These are phyloP conservation scores for Pythium sp. DNA, from an alignment of 352 stramenopile genomes.

Conservation along the genomic window DNA sequence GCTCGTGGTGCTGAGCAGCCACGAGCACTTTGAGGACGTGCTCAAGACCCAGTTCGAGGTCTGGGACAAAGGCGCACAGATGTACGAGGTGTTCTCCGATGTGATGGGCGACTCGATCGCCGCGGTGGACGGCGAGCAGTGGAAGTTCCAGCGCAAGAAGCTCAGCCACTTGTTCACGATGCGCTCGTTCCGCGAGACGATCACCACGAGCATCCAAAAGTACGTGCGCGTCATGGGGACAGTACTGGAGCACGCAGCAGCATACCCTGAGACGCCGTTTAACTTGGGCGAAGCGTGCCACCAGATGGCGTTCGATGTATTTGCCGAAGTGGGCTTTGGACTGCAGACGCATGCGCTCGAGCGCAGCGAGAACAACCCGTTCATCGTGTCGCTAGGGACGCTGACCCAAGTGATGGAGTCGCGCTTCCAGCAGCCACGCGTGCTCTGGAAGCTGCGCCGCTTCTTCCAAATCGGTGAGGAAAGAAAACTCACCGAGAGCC, in stretches of 20 bases:
- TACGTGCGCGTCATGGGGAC: constrained; percentile 31
- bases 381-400: constrained; percentile 24
- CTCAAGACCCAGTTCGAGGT: constrained; percentile 61
- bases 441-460: constrained; percentile 36
- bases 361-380: constrained; percentile 33
- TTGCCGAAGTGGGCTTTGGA: constrained; percentile 48
- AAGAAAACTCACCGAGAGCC: constrained; percentile 35
- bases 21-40: constrained; percentile 41
- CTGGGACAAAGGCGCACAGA: constrained; percentile 57
- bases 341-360: constrained; percentile 44
- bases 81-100: constrained; percentile 40
- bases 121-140: constrained; percentile 42
- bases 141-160: constrained; percentile 59
- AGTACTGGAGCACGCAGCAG: constrained; percentile 17
- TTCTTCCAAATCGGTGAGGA: constrained; percentile 39
- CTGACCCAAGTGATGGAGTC: constrained; percentile 8
- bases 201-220: constrained; percentile 36
- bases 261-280: constrained; percentile 2
- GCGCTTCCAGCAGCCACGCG: constrained; percentile 34
- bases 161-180: constrained; percentile 81
- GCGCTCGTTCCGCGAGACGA: constrained; percentile 34
- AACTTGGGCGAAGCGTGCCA: constrained; percentile 33
- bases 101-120: constrained; percentile 61
- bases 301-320: constrained; percentile 51
- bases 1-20: constrained; percentile 34